Evolutionary conservation across 176 grass and related monocot genomes (phyloP), one percentile per base, ranked within the genome.

Genomic region (Avena eriantha): DNA sequence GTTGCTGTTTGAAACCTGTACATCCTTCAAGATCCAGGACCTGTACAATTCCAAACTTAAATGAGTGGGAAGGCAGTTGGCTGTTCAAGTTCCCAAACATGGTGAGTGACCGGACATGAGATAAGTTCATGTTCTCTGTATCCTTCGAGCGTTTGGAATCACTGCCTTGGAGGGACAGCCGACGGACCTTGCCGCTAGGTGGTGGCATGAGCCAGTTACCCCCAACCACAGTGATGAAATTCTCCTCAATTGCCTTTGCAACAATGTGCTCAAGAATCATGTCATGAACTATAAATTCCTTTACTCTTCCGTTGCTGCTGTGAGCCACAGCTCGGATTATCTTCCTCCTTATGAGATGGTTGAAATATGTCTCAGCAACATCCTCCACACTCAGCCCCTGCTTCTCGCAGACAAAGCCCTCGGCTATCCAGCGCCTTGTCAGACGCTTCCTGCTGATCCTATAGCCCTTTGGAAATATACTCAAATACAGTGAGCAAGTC

Each of bases 121-220:
- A 75, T 22, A 75, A 26, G 72, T 75, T 75, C 72, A 75, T 75
- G 46, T 75, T 75, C 46, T 75, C 46, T 9, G 72, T 75, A 75
- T 50, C 72, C 15, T 75, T 75, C 3, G 72, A 22, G 0, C 22
- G 22, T 75, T 75, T 75, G 22, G 45, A 50, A 4, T 75, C 72
- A 2, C 72, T 50, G 2, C 13, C 72, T 2, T 75, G 72, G 46
- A 75, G 72, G 43, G 72, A 75, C 14, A 75, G 7, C 12, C 72
- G 72, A 2, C 72, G 72, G 46, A 75, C 72, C 72, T 75, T 75
- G 23, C 72, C 22, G 22, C 72, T 75, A 50, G 72, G 72, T 0
- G 7, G 72, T 0, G 14, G 72, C 46, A 75, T 29, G 3, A 75
- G 72, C 72, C 72, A 75, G 72, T 75, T 75, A 75, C 72, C 46